Percentiles rank a stretch among this genome's conserved stretches.
phyloP scores from a whole-genome alignment of 2,329 filamentous ascomycete species.

The Diaporthe sp. region DNA sequence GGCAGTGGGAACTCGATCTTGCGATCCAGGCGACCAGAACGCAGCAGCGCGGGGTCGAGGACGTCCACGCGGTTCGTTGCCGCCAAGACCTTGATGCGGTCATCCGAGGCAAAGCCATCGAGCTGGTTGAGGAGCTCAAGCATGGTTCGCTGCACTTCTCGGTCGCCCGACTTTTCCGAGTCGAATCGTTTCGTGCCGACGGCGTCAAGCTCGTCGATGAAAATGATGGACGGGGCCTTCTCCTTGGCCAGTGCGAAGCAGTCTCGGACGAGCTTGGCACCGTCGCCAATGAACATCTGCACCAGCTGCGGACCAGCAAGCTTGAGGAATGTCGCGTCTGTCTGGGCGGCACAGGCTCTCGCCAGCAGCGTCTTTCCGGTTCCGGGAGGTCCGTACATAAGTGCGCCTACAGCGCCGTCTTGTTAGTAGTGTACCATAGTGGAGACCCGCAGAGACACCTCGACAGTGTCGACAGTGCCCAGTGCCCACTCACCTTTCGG shows the following conservation, averaged over 20 bases:
- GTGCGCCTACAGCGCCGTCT: conserved; percentile 73
- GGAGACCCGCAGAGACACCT: conserved; percentile 24
- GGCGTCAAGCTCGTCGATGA: conserved; percentile 98
- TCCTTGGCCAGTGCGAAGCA: conserved; percentile 98
- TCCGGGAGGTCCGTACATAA: conserved; percentile 97
- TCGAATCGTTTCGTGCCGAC: conserved; percentile 99
- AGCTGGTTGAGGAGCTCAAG: conserved; percentile 98
- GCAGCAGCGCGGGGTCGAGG: conserved; percentile 89
- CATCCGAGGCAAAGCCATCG: conserved; percentile 96
- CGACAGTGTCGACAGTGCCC: background rate
- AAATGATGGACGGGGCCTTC: conserved; percentile 98
- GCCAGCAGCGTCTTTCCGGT: conserved; percentile 94
- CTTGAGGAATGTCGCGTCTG: conserved; percentile 98
- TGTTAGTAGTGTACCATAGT: conserved; percentile 20
- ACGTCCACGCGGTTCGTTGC: conserved; percentile 97
- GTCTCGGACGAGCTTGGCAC: conserved; percentile 96
- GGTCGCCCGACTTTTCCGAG: conserved; percentile 96
- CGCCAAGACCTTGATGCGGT: conserved; percentile 95
- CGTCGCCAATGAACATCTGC: conserved; percentile 99
- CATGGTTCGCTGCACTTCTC: conserved; percentile 99
- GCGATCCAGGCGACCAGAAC: conserved; percentile 91
- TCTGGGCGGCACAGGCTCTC: conserved; percentile 96
- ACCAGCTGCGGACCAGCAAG: conserved; percentile 97
- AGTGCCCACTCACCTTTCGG: conserved; percentile 83
- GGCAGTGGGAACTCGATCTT: conserved; percentile 99